Evolutionary conservation across 2,329 filamentous ascomycete genomes (phyloP).

Genomic region (Juglanconis oblonga): DNA sequence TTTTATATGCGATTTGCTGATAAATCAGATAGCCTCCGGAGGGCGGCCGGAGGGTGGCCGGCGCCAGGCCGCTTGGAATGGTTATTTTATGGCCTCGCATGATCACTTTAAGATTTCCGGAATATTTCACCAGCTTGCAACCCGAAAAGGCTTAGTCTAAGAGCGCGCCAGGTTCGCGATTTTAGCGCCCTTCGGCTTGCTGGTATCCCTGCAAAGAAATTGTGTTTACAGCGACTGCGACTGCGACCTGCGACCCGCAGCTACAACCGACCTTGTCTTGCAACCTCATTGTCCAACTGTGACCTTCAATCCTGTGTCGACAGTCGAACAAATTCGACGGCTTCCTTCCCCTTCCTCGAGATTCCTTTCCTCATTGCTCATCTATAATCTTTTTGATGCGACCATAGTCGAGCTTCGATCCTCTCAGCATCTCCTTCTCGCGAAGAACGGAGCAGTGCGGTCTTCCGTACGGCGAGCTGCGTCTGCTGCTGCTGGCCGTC

Average conservation of each 20-base stretch:
- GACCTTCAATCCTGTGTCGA: background rate
- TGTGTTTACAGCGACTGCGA: conserved; percentile 17
- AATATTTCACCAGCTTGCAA: background rate
- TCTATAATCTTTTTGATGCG: background rate
- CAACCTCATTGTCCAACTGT: background rate
- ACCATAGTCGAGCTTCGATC: background rate
- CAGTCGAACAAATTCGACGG: background rate
- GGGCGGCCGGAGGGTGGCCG: no score
- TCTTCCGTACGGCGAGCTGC: background rate
- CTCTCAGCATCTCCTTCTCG: background rate
- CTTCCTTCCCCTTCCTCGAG: background rate
- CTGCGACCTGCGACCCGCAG: background rate
- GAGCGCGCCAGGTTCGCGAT: conserved; percentile 25
- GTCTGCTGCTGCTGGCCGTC: background rate
- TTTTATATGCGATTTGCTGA: no score
- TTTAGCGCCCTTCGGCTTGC: conserved; percentile 13
- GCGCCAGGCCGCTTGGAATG: no score
- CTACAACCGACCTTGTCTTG: background rate
- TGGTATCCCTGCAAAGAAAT: conserved; percentile 19
- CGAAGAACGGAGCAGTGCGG: background rate
- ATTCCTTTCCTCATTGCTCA: background rate
- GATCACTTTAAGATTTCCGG: no score
- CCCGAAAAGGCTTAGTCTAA: conserved; percentile 23
- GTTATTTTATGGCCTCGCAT: no score
- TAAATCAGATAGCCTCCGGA: no score